Evolutionary conservation across 2,329 filamentous ascomycete genomes (phyloP).

Genomic region (Cladophialophora exuberans): DNA sequence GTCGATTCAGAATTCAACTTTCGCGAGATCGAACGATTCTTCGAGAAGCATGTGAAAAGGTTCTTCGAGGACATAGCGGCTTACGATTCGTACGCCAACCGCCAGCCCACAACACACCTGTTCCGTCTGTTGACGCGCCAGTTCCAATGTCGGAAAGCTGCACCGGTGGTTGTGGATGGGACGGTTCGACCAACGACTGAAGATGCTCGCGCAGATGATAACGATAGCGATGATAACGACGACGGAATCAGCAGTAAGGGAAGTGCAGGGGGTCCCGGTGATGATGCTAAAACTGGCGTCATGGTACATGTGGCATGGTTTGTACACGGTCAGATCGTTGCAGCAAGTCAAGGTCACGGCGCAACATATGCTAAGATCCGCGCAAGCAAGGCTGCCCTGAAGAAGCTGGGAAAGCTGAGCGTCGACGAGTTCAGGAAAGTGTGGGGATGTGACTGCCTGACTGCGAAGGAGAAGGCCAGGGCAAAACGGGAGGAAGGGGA

Average conservation of each 20-base stretch:
- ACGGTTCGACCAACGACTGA: background rate
- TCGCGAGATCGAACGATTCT: conserved; percentile 73
- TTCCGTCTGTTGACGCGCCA: conserved; percentile 64
- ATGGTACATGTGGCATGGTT: conserved; percentile 55
- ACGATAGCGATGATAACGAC: conserved; percentile 41
- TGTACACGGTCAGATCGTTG: conserved; percentile 72
- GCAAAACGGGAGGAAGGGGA: background rate
- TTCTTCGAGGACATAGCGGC: conserved; percentile 85
- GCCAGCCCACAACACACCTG: conserved; percentile 79
- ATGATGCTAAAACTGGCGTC: conserved; percentile 56
- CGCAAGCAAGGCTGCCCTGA: conserved; percentile 46
- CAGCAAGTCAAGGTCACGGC: conserved; percentile 63
- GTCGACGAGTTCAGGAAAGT: conserved; percentile 61
- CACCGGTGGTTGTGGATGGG: conserved; percentile 45
- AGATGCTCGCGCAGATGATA: background rate
- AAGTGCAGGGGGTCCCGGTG: conserved; percentile 36
- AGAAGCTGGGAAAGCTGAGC: conserved; percentile 52
- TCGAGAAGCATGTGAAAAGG: conserved; percentile 70
- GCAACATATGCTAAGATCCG: conserved; percentile 72
- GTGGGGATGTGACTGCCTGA: conserved; percentile 51
- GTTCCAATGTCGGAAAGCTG: conserved; percentile 65
- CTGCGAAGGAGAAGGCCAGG: background rate
- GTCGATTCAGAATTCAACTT: conserved; percentile 86
- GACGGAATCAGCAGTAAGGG: conserved; percentile 49
- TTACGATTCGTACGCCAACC: conserved; percentile 85